A percentile compares a stretch with the other conserved stretches of the same genome.
Conservation (phyloP, 768 basidiomycete genomes). For the Daedalea quercina region DNA sequence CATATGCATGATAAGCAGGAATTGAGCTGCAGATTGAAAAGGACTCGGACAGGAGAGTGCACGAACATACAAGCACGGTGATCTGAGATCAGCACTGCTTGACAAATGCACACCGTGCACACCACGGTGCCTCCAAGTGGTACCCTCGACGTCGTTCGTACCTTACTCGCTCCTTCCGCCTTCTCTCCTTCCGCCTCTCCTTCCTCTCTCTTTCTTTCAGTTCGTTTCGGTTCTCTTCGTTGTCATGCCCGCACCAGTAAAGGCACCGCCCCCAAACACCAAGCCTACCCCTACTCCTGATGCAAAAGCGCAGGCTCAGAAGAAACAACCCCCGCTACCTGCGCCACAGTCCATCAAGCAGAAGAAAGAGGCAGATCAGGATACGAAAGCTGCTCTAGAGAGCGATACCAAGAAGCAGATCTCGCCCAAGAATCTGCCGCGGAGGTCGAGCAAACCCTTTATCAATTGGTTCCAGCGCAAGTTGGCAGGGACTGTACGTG, state of each 20-base stretch:
- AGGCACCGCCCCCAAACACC: slow-evolving; percentile 6
- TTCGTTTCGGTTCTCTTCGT: neutral
- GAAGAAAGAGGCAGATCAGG: slow-evolving; percentile 11
- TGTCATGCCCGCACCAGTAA: slow-evolving; percentile 11
- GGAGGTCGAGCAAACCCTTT: slow-evolving; percentile 76
- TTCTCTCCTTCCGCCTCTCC: neutral
- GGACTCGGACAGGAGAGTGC: no score
- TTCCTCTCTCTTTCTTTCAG: neutral
- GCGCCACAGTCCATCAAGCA: slow-evolving; percentile 15
- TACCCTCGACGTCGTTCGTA: neutral
- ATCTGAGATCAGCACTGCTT: neutral
- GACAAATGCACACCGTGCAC: neutral
- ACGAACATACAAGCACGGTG: neutral
- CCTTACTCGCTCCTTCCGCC: neutral
- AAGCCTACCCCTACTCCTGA: neutral
- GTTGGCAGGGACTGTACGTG: slow-evolving; percentile 59
- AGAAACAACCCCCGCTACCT: slow-evolving; percentile 6
- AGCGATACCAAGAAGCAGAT: neutral
- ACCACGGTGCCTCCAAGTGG: neutral
- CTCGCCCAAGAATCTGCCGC: slow-evolving; percentile 50
- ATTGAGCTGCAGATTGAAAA: no score
- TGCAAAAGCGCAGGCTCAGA: slow-evolving; percentile 3
- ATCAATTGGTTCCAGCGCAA: slow-evolving; percentile 90
- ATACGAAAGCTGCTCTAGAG: neutral
- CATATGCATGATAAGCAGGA: no score